Conservation (phyloP, 768 basidiomycete species). For the Lentinus brumalis region DNA sequence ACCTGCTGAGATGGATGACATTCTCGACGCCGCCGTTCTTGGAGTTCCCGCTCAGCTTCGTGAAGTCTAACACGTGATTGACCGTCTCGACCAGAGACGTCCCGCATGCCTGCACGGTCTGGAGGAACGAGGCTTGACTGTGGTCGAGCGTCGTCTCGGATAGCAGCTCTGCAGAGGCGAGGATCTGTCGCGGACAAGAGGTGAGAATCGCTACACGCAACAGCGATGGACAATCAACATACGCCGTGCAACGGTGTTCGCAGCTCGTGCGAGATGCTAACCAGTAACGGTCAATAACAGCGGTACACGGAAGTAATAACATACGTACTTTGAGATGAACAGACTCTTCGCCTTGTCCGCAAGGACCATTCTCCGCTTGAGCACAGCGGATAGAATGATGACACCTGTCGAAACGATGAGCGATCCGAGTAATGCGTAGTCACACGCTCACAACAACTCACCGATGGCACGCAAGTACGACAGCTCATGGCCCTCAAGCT, state of each 20-base stretch:
- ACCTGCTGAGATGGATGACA: constrained; percentile 70
- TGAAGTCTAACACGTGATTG: constrained; percentile 95
- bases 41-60: constrained; percentile 86
- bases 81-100: constrained; percentile 96
- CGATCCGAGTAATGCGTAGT: constrained; percentile 3
- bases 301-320: not conserved
- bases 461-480: constrained; percentile 92
- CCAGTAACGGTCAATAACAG: not conserved
- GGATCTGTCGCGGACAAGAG: constrained; percentile 51
- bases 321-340: constrained; percentile 84
- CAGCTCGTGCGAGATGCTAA: constrained; percentile 86
- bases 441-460: constrained; percentile 25
- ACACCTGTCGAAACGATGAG: constrained; percentile 52
- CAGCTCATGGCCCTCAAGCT: constrained; percentile 88
- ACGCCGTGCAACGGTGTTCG: constrained; percentile 92
- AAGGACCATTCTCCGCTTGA: constrained; percentile 90
- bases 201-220: not conserved
- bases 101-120: constrained; percentile 93
- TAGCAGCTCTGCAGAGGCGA: constrained; percentile 91
- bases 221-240: constrained; percentile 24
- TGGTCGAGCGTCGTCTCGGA: constrained; percentile 81
- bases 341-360: constrained; percentile 93
- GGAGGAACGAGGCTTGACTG: constrained; percentile 82
- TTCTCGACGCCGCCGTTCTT: constrained; percentile 80
- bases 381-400: constrained; percentile 89